phyloP scores from a whole-genome alignment of 192 early-diverging fungal species.

The Hyaloraphidium curvatum region DNA sequence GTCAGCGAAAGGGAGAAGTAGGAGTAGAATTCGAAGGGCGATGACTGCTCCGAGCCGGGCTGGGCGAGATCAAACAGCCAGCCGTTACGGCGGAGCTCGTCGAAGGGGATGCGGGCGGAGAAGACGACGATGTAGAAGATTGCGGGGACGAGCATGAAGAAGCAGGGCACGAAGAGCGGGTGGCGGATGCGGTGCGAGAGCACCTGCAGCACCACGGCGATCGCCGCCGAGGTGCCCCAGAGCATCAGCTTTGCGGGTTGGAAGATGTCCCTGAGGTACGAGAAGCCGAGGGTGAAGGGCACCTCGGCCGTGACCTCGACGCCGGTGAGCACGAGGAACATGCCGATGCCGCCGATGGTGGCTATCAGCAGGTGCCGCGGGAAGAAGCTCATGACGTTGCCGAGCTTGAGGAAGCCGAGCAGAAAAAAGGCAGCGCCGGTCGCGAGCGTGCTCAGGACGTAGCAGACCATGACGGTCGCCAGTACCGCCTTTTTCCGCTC shows the following conservation, averaged over 20 bases:
- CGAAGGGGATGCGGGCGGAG: not conserved
- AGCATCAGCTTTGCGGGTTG: conserved; percentile 41
- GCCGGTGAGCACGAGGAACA: conserved; percentile 81
- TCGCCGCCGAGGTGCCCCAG: conserved; percentile 46
- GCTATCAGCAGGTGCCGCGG: conserved; percentile 32
- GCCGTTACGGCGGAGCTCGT: conserved; percentile 18
- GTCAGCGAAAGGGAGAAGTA: conserved; percentile 30
- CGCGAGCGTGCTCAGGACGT: conserved; percentile 67
- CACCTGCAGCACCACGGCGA: conserved; percentile 48
- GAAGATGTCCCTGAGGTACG: conserved; percentile 45
- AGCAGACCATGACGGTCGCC: conserved; percentile 77
- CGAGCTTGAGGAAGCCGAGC: conserved; percentile 61
- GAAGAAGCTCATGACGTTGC: conserved; percentile 57
- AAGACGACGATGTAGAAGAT: not conserved
- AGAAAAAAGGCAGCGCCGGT: conserved; percentile 74
- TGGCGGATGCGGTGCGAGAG: conserved; percentile 46
- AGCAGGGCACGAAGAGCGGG: conserved; percentile 72
- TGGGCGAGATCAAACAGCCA: conserved; percentile 75
- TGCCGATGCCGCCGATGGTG: conserved; percentile 54
- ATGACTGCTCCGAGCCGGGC: conserved; percentile 27
- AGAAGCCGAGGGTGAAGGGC: conserved; percentile 33
- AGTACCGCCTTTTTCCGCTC: conserved; percentile 42
- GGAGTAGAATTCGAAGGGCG: conserved; percentile 75
- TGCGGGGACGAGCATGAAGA: conserved; percentile 49
- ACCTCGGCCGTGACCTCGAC: conserved; percentile 67